Conservation (phyloP, 179 eudicot genomes). For the Beta corolliflora region DNA sequence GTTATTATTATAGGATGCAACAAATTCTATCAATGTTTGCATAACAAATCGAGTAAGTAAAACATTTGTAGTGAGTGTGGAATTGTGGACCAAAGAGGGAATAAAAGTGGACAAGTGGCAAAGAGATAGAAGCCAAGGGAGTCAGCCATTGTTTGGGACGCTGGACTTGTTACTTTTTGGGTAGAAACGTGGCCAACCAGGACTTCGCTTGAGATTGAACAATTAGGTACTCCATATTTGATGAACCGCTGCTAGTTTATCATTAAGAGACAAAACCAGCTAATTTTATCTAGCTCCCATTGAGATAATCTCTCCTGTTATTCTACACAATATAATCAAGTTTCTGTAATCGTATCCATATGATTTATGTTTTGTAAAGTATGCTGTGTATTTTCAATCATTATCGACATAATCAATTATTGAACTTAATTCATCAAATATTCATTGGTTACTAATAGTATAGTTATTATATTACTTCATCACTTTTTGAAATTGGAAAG, state of each 20-base stretch:
- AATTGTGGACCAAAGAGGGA: not conserved
- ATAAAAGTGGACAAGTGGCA: not conserved
- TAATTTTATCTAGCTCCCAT: constrained; percentile 15
- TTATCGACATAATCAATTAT: not conserved
- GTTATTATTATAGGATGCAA: too few species aligned
- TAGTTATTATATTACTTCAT: too few species aligned
- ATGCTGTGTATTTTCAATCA: not conserved
- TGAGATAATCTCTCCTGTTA: constrained; percentile 3
- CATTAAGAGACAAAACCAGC: constrained; percentile 26
- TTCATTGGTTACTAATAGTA: too few species aligned
- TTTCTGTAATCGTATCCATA: not conserved
- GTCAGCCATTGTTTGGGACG: constrained; percentile 1
- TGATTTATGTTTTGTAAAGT: not conserved
- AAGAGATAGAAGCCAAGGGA: constrained; percentile 5
- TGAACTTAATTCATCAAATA: too few species aligned
- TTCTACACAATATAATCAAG: not conserved
- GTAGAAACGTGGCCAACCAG: constrained; percentile 32
- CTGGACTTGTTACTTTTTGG: not conserved
- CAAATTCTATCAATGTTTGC: too few species aligned
- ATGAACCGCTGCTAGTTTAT: not conserved
- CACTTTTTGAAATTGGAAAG: too few species aligned
- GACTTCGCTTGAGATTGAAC: not conserved
- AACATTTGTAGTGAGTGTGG: too few species aligned
- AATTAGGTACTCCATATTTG: constrained; percentile 4
- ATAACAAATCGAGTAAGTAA: too few species aligned